Percentiles rank a stretch among this genome's conserved stretches.
Conservation (phyloP, 495 filamentous ascomycete species). For the Articulospora tetracladia region DNA sequence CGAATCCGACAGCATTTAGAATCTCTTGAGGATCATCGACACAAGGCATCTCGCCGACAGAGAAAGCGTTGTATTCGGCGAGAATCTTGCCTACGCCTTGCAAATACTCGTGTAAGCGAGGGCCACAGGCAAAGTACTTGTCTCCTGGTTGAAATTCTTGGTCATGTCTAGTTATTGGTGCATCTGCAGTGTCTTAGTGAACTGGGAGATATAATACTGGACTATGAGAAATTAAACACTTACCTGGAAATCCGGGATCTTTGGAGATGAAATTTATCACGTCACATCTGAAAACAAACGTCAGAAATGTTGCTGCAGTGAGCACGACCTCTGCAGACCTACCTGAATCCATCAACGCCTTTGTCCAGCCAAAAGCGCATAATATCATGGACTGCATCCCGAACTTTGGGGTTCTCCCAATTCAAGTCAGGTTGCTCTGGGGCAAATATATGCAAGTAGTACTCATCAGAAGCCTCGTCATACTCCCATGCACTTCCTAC, state of each 20-base stretch:
- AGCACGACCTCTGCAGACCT: neutral
- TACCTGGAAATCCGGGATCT: constrained; percentile 47
- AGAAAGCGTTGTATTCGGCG: constrained; percentile 63
- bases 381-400: constrained; percentile 59
- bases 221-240: too few relatives aligned
- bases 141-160: constrained; percentile 34
- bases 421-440: constrained; percentile 69
- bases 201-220: too few relatives aligned
- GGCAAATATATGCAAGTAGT: constrained; percentile 67
- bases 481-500: constrained; percentile 40
- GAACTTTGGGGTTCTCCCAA: constrained; percentile 62
- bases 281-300: constrained; percentile 13
- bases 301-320: neutral
- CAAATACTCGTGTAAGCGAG: constrained; percentile 54
- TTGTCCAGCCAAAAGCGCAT: constrained; percentile 73
- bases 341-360: constrained; percentile 63
- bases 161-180: constrained; percentile 46
- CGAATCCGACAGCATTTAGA: constrained; percentile 52
- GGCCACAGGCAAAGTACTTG: constrained; percentile 51
- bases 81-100: constrained; percentile 52
- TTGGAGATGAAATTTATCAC: constrained; percentile 42
- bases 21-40: constrained; percentile 55
- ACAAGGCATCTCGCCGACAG: constrained; percentile 69
- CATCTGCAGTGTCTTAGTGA: constrained; percentile 19
- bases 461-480: constrained; percentile 52